These are phyloP conservation scores for Colletotrichum filicis DNA, from an alignment of 2,329 filamentous ascomycete genomes.

Conservation along the genomic window DNA sequence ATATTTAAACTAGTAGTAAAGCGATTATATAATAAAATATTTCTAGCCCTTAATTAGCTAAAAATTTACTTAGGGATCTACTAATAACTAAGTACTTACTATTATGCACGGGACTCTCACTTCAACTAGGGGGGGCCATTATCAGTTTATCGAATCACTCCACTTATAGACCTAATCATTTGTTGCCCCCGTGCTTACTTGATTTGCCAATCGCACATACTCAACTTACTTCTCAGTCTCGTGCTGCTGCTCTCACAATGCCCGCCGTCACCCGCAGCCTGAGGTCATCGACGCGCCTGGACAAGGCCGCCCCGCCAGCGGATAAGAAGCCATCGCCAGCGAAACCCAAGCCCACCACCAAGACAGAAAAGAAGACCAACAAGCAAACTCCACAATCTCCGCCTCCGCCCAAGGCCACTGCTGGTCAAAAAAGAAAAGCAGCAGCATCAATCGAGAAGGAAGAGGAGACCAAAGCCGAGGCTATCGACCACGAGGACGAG, in stretches of 20 bases:
- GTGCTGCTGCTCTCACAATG: not conserved
- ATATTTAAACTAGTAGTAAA: no score
- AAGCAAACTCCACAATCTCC: not conserved
- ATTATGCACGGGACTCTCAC: no score
- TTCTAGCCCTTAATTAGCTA: no score
- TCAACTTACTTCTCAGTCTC: no score
- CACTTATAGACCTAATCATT: not conserved
- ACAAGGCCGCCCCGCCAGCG: not conserved
- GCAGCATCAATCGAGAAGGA: not conserved
- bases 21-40: no score
- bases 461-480: not conserved
- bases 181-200: not conserved
- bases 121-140: no score
- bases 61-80: no score
- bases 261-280: slow-evolving; percentile 20
- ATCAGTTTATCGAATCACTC: no score
- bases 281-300: slow-evolving; percentile 29
- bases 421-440: slow-evolving; percentile 8
- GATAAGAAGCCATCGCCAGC: not conserved
- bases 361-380: not conserved
- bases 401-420: not conserved
- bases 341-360: not conserved
- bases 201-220: accelerated
- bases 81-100: no score
- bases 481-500: not conserved